Conservation (phyloP, 1,284 basidiomycete species). For the Takashimella tepidaria region DNA sequence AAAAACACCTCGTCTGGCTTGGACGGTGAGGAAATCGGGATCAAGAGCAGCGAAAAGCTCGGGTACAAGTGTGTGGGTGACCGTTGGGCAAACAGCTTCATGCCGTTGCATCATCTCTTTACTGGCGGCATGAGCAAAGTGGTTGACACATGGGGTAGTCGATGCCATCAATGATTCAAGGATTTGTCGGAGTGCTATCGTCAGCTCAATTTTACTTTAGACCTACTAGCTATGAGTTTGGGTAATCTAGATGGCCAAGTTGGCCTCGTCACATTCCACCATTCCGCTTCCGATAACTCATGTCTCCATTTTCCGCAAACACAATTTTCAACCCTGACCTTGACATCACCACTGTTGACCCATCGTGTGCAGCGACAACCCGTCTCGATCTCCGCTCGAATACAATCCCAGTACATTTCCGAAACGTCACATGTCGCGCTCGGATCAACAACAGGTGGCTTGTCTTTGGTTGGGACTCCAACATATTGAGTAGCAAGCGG, state of each 20-base stretch:
- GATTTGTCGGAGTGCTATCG: conserved; percentile 68
- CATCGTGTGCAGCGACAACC: conserved; percentile 83
- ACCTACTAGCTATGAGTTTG: conserved; percentile 54
- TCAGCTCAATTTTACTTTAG: conserved; percentile 5
- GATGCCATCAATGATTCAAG: conserved; percentile 69
- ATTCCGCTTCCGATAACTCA: conserved; percentile 48
- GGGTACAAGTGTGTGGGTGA: conserved; percentile 48
- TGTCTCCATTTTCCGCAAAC: conserved; percentile 54
- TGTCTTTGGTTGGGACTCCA: conserved; percentile 21
- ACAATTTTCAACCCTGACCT: conserved; percentile 51
- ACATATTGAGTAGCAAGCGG: conserved; percentile 51
- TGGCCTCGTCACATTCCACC: conserved; percentile 42
- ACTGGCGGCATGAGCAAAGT: conserved; percentile 47
- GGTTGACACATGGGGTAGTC: conserved; percentile 35
- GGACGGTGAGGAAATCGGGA: conserved; percentile 65
- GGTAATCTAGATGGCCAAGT: conserved; percentile 71
- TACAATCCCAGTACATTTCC: conserved; percentile 79
- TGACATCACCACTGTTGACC: conserved; percentile 42
- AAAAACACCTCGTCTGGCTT: conserved; percentile 70
- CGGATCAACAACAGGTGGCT: conserved; percentile 24
- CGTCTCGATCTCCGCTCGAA: conserved; percentile 68
- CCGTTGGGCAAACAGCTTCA: conserved; percentile 56
- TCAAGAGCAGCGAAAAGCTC: conserved; percentile 51
- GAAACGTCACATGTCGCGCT: conserved; percentile 52
- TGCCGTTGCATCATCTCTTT: conserved; percentile 57